These are phyloP conservation scores for Prunus campanulata DNA, from an alignment of 306 rosid species.

Conservation along the genomic window DNA sequence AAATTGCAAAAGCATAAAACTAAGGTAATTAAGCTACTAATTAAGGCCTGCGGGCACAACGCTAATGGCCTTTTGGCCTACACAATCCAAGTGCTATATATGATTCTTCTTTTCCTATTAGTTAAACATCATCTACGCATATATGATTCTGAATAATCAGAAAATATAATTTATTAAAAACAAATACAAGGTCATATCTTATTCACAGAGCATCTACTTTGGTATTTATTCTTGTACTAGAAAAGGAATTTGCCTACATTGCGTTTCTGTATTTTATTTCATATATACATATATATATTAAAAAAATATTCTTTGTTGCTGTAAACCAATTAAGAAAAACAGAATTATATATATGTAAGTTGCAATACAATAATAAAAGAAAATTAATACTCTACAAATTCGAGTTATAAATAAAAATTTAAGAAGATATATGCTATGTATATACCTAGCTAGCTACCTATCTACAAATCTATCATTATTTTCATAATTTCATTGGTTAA, in stretches of 20 bases:
- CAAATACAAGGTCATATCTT: no score
- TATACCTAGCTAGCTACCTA: not conserved
- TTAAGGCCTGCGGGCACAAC: no score
- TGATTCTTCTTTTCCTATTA: no score
- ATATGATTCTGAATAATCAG: no score
- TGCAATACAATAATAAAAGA: not conserved
- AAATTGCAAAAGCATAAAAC: no score
- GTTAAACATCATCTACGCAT: no score
- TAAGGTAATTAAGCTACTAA: no score
- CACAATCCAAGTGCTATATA: no score
- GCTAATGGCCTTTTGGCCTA: no score
- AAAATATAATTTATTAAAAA: no score
- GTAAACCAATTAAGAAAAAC: not conserved
- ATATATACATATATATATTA: not conserved
- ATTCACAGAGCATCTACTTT: not conserved
- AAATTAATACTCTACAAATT: not conserved
- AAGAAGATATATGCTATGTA: not conserved
- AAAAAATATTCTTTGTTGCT: not conserved
- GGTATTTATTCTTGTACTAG: not conserved
- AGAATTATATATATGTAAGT: not conserved
- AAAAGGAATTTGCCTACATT: conserved; percentile 1
- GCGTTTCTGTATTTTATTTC: not conserved
- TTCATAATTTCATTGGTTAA: not conserved
- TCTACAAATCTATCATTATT: not conserved
- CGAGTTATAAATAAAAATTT: not conserved